Conservation (phyloP, 768 basidiomycete species). For the Bullera alba region DNA sequence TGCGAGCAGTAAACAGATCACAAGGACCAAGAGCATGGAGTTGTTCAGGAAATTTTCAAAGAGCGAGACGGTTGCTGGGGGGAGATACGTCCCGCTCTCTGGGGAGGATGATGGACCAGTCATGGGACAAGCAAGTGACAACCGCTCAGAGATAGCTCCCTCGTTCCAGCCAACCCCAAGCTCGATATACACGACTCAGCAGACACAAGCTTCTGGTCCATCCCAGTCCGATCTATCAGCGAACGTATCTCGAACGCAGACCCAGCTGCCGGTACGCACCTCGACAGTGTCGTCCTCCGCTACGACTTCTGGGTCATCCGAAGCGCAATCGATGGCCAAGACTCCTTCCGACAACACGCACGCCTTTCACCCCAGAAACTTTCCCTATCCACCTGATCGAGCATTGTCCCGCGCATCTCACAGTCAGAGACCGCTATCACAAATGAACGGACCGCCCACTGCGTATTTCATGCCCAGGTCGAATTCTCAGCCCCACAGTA, state of each 20-base stretch:
- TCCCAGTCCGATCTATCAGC: conserved; percentile 1
- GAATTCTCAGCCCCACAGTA: background rate
- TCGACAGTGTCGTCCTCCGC: conserved; percentile 4
- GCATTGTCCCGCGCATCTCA: background rate
- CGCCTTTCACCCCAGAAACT: conserved; percentile 2
- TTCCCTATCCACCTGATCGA: background rate
- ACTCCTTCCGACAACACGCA: background rate
- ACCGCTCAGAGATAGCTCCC: too few species aligned
- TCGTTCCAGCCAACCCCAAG: background rate
- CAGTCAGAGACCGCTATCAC: background rate
- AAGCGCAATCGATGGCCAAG: background rate
- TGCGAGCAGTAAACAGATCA: too few species aligned
- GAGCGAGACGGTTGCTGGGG: conserved; percentile 19
- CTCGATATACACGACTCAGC: background rate
- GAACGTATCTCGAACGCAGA: too few species aligned
- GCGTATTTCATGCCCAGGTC: background rate
- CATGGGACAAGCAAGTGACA: background rate
- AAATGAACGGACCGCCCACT: background rate
- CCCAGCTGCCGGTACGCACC: background rate
- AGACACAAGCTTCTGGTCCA: background rate
- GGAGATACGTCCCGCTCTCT: conserved; percentile 23
- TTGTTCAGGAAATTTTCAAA: conserved; percentile 22
- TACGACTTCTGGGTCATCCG: conserved; percentile 5
- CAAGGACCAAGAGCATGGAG: conserved; percentile 12
- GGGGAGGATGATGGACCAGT: conserved; percentile 21